Base-by-base conservation (phyloP, 768 basidiomycete genomes). In the Butyriboletus loyo region DNA sequence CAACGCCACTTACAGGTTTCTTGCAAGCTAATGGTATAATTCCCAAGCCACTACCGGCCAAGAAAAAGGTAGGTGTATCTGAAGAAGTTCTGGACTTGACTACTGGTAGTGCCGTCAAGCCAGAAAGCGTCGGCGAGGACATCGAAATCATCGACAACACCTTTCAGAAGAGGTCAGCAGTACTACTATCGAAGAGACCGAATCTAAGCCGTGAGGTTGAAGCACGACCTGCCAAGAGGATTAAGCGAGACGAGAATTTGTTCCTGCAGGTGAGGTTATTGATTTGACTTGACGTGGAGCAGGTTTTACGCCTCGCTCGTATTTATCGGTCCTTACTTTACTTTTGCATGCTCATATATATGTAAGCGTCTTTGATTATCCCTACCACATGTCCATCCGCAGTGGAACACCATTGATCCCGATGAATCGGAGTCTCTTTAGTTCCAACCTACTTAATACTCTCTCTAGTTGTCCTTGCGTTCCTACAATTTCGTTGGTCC, bases 1-100 rank as follows among this genome's bases (percentile, higher is more conserved):
- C n/a, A 45, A 36, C 9, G 0, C 35, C 21, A 10, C 19, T n/a
- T 28, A 17, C 39, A 68, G 67, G 51, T 50, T 59, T 71, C 50
- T 50, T 69, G 25, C 63, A 57, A 40, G 67, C 65, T 1, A 63
- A 67, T 27, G 63, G 63, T 24, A 63, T 71, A 32, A 55, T 62
- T 14, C 65, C 65, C 9, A 50, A 32, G 32, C 58, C 58, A 2
- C 47, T 52, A 15, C 41, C 41, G 5, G 42, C 30, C 5, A 46
- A 49, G 42, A 35, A 48, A 34, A 50, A 27, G 19, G 32, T 38
- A 7, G 2, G 13, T 30, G 40, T 25, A 39, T 14, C 14, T 7
- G 37, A 45, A 15, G 64, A 57, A 15, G 55, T 66, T 24, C 47
- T 68, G 13, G 67, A 70, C 50, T 50, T 68, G 10, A 61, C 65